Percentiles rank a stretch among this genome's conserved stretches.
Evolutionary conservation across 768 basidiomycete genomes (phyloP).

Genomic region (Leccinum ochraceum): DNA sequence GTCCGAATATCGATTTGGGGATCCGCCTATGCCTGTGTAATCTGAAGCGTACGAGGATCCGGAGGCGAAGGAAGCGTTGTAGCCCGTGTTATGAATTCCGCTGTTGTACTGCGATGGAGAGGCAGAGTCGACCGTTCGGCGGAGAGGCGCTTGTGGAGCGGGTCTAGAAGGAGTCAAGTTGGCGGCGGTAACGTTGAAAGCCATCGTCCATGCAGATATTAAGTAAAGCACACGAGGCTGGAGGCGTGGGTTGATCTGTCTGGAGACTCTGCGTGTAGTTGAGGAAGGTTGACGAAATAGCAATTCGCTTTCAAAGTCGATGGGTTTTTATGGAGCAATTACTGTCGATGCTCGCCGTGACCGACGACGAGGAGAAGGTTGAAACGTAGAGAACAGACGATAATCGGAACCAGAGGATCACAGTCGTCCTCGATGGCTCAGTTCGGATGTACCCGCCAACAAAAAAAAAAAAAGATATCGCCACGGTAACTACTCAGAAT

Average conservation of each 20-base stretch:
- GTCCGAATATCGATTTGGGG: slow-evolving; percentile 58
- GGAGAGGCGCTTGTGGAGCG: slow-evolving; percentile 68
- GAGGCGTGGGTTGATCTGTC: slow-evolving; percentile 1
- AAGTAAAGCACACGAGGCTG: slow-evolving; percentile 15
- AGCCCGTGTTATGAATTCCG: slow-evolving; percentile 54
- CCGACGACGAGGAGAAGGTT: slow-evolving; percentile 8
- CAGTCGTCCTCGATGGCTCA: slow-evolving; percentile 4
- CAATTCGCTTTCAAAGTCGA: neutral
- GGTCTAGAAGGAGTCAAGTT: slow-evolving; percentile 78
- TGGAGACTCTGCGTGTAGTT: neutral
- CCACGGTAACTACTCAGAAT: slow-evolving; percentile 30
- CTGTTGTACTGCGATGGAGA: slow-evolving; percentile 34
- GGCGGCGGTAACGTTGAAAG: slow-evolving; percentile 50
- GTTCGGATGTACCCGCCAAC: slow-evolving; percentile 33
- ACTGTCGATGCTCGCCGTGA: slow-evolving; percentile 3
- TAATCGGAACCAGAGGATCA: neutral
- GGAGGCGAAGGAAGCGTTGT: slow-evolving; percentile 58
- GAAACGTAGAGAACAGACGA: neutral
- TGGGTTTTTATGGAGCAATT: neutral
- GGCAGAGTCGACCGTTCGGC: slow-evolving; percentile 44
- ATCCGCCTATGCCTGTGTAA: slow-evolving; percentile 84
- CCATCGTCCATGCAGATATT: slow-evolving; percentile 37
- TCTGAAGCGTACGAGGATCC: slow-evolving; percentile 61
- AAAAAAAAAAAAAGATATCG: slow-evolving; percentile 21
- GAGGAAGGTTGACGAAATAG: neutral